Percentiles rank a stretch among this genome's conserved stretches.
Evolutionary conservation across 768 basidiomycete genomes (phyloP).

Genomic region (Sarcomyxa edulis): DNA sequence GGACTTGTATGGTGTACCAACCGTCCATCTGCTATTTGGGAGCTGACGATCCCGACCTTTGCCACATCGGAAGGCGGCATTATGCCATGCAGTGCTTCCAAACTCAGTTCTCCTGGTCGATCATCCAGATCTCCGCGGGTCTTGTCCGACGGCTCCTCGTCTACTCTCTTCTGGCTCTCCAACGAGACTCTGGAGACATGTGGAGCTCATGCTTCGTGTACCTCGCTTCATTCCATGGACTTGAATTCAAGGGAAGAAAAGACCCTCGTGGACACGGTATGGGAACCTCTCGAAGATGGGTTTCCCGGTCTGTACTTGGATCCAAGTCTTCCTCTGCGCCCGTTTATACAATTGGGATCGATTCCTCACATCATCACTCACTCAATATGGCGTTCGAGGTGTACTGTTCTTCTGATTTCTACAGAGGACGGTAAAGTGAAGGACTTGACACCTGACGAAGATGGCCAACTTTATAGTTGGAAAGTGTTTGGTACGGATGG

Average conservation of each 20-base stretch:
- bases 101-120: slow-evolving; percentile 35
- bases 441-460: slow-evolving; percentile 40
- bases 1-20: slow-evolving; percentile 60
- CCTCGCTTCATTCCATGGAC: slow-evolving; percentile 41
- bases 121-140: slow-evolving; percentile 58
- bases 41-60: slow-evolving; percentile 25
- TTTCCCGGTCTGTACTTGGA: slow-evolving; percentile 65
- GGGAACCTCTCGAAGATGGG: slow-evolving; percentile 26
- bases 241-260: slow-evolving; percentile 18
- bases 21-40: slow-evolving; percentile 53
- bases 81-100: slow-evolving; percentile 19
- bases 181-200: slow-evolving; percentile 46
- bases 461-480: slow-evolving; percentile 43
- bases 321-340: slow-evolving; percentile 35
- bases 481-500: slow-evolving; percentile 47
- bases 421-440: slow-evolving; percentile 31
- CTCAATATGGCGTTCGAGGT: slow-evolving; percentile 51
- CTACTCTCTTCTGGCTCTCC: slow-evolving; percentile 47
- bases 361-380: slow-evolving; percentile 32
- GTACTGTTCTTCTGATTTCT: slow-evolving; percentile 43
- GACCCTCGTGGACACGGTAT: slow-evolving; percentile 32
- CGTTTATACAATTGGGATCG: slow-evolving; percentile 26
- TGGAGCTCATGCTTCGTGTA: slow-evolving; percentile 56
- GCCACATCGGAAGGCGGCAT: slow-evolving; percentile 7
- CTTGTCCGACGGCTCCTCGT: slow-evolving; percentile 25